Base-by-base conservation (phyloP, 768 basidiomycete species). In the Boletus subparvulus region DNA sequence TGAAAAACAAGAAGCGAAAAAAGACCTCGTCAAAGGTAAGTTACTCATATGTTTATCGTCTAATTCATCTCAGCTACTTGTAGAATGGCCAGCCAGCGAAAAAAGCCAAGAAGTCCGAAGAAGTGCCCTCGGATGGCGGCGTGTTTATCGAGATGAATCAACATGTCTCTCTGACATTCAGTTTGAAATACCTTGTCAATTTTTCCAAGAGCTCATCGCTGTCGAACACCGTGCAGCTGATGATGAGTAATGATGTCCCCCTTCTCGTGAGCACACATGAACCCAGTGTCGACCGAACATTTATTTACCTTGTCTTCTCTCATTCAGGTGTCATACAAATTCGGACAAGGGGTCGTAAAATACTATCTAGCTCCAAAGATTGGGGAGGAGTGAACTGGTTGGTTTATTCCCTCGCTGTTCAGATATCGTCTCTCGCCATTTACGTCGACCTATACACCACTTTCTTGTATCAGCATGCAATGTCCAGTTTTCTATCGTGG, bases 331-430 rank as follows among this genome's bases (percentile, higher is more conserved):
- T 85, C 88, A 39, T 98, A 94, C 74, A 85, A 88, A 59, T 98
- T 97, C 65, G 85, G 85, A 44, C 88, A 91, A 67, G 95, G 95
- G 1, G 79, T 82, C 63, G 92, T 98, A 71, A 84, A 88, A 59
- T 98, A 96, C 80, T 98, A 94, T 79, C 83, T 98, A 52, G 95
- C 95, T 43, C 95, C 95, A 24, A 98, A 98, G 78, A 94, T 94
- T 58, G 88, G 90, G 33, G 91, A 94, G 63, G 91, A 94, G 55
- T 92, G 65, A 76, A 43, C 13, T 28, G 16, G 21, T 24, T 24
- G 47, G 50, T 44, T 19, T 58, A 67, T 63, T 30, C 47, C 26
- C 30, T 59, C 46, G n/a, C 30, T 40, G 14, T 54, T 32, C 47
- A 16, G 41, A 53, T 65, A 51, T 65, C 39, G n/a, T 55, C 40